Percentiles rank a stretch among this genome's conserved stretches.
These are phyloP conservation scores for Acacia melanoxylon DNA, from an alignment of 306 rosid species.

Conservation along the genomic window DNA sequence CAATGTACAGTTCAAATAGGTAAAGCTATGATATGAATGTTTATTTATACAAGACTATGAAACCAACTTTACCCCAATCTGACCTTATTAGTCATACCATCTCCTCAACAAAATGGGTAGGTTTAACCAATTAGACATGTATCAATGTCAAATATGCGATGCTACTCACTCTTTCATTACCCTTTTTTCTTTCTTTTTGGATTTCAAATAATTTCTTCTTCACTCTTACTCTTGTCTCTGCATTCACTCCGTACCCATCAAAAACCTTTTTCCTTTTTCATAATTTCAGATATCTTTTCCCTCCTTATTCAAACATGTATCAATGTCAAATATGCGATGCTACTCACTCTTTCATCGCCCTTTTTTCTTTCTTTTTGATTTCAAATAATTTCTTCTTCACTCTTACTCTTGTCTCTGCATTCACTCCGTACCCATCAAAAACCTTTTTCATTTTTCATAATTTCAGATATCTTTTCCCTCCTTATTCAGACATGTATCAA, in stretches of 20 bases:
- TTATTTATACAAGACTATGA: not conserved
- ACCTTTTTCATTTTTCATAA: not conserved
- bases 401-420: not conserved
- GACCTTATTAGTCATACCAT: not conserved
- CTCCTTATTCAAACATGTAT: not conserved
- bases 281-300: not conserved
- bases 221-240: not conserved
- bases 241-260: not conserved
- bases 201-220: not conserved
- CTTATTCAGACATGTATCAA: not conserved
- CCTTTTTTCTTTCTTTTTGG: not conserved
- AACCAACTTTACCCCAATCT: not conserved
- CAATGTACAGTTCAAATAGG: not conserved
- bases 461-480: not conserved
- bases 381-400: not conserved
- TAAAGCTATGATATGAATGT: not conserved
- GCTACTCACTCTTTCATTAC: not conserved
- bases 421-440: not conserved
- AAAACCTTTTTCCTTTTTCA: not conserved
- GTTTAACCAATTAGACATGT: not conserved
- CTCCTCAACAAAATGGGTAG: not conserved
- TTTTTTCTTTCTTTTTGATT: not conserved
- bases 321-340: no score
- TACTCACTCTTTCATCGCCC: not conserved
- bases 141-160: no score